These are phyloP conservation scores for Termitomyces sp. DNA, from an alignment of 768 basidiomycete genomes.

Conservation along the genomic window DNA sequence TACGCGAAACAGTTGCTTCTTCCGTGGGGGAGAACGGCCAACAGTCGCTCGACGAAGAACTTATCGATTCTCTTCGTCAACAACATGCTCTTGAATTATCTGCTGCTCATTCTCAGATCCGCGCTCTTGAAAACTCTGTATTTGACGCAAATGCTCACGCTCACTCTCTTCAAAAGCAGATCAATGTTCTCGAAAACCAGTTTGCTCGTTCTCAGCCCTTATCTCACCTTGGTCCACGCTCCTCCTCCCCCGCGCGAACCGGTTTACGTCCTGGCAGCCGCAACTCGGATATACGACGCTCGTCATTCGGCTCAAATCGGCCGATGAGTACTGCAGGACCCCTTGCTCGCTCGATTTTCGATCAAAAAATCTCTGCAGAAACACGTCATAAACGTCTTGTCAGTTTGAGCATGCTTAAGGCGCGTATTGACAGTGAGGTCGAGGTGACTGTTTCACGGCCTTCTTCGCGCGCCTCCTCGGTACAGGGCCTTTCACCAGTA, in stretches of 20 bases:
- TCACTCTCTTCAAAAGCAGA: constrained; percentile 64
- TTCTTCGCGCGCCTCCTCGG: constrained; percentile 29
- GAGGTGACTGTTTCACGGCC: constrained; percentile 37
- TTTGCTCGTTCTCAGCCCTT: constrained; percentile 39
- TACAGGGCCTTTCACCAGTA: constrained; percentile 47
- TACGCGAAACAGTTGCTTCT: constrained; percentile 42
- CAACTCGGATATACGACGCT: constrained; percentile 27
- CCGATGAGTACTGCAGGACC: constrained; percentile 26
- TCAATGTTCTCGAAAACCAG: constrained; percentile 62
- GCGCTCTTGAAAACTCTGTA: constrained; percentile 64
- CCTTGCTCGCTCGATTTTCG: constrained; percentile 55
- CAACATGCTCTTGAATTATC: constrained; percentile 81
- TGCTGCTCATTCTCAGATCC: constrained; percentile 71
- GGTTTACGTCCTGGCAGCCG: constrained; percentile 44
- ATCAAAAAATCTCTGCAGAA: constrained; percentile 66
- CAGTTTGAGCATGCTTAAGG: constrained; percentile 86
- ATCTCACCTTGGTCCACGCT: constrained; percentile 35
- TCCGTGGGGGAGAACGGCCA: constrained; percentile 31
- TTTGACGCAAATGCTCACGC: constrained; percentile 69
- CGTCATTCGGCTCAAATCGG: constrained; percentile 34
- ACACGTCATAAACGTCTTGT: constrained; percentile 78
- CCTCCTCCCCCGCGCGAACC: constrained; percentile 38
- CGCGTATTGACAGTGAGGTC: constrained; percentile 80
- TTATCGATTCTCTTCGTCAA: constrained; percentile 63
- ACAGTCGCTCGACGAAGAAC: constrained; percentile 66